Base-by-base conservation (phyloP, 78 protist genomes). In the Dictyostelium intermedium region DNA sequence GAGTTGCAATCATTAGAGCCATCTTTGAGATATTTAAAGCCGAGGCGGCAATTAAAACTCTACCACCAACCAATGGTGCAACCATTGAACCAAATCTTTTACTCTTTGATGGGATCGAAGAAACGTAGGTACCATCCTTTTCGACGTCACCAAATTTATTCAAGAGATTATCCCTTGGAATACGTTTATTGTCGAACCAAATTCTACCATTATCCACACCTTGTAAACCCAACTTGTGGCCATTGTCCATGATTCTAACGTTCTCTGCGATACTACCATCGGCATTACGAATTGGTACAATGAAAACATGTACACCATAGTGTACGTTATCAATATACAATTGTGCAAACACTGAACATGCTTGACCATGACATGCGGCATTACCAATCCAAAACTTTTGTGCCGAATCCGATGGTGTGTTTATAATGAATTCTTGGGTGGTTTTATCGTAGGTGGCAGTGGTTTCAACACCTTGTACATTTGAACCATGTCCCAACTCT, bases 351-450 rank as follows among this genome's bases (percentile, higher is more conserved):
- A 87, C 96, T 18, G 94, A 60, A 89, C 94, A 89, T 20, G 94
- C 94, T 80, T 89, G 94, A 80, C 94, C 94, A 60, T 89, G 94
- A 34, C 77, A 34, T 1, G 94, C 99, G 23, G 95, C 96, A 73
- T 91, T 85, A 14, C 98, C 98, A 32, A 91, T 85, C 99, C 99
- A 98, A 87, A 95, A 97, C 97, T 98, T 98, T 39, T 95, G 97
- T 2, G 98, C 98, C 60, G 83, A 27, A 25, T 79, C 89, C 10
- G 96, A 79, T 73, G 96, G 96, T 27, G 96, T 86, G 81, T 92
- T 85, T 13, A 92, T 85, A 43, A 92, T 82, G 25, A 92, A 92
- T 8, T 92, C 96, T 60, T 97, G 74, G 11, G 84, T 66, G 23
- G 45, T 91, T 37, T 73, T 86, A 70, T 96, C 97, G 27, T 97